A percentile compares a stretch with the other conserved stretches of the same genome.
phyloP scores from a whole-genome alignment of 164 flowering plant species.

The Stephania yunnanensis region DNA sequence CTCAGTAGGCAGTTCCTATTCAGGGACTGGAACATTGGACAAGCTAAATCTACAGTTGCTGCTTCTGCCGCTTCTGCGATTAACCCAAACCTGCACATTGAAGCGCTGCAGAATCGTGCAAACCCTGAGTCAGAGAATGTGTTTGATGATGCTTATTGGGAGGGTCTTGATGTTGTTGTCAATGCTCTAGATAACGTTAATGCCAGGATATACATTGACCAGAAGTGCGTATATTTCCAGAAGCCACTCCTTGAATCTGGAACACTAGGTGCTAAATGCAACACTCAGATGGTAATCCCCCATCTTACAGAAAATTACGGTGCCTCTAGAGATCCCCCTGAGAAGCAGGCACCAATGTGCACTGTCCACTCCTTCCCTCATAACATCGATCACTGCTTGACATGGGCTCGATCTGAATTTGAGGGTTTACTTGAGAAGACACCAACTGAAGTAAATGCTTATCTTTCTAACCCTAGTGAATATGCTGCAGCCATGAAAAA shows the following conservation, averaged over 20 bases:
- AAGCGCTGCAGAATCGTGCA: constrained; percentile 83
- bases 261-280: constrained; percentile 86
- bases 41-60: constrained; percentile 90
- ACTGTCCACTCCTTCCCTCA: constrained; percentile 91
- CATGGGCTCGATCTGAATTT: constrained; percentile 94
- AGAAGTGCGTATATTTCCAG: constrained; percentile 82
- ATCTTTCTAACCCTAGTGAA: constrained; percentile 54
- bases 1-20: constrained; percentile 87
- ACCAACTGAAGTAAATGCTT: constrained; percentile 84
- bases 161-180: constrained; percentile 56
- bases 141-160: constrained; percentile 81
- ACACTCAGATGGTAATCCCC: constrained; percentile 91
- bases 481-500: constrained; percentile 51
- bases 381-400: constrained; percentile 87
- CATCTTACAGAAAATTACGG: constrained; percentile 86
- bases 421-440: constrained; percentile 93
- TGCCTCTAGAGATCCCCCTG: constrained; percentile 88
- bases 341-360: constrained; percentile 96
- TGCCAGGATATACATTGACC: constrained; percentile 83
- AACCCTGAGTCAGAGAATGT: constrained; percentile 76
- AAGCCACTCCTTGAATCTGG: constrained; percentile 89
- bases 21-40: constrained; percentile 94
- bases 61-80: constrained; percentile 63
- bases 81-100: constrained; percentile 50
- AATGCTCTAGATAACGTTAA: constrained; percentile 86